Base-by-base conservation (phyloP, 2,329 filamentous ascomycete species). In the Annulohypoxylon truncatum region DNA sequence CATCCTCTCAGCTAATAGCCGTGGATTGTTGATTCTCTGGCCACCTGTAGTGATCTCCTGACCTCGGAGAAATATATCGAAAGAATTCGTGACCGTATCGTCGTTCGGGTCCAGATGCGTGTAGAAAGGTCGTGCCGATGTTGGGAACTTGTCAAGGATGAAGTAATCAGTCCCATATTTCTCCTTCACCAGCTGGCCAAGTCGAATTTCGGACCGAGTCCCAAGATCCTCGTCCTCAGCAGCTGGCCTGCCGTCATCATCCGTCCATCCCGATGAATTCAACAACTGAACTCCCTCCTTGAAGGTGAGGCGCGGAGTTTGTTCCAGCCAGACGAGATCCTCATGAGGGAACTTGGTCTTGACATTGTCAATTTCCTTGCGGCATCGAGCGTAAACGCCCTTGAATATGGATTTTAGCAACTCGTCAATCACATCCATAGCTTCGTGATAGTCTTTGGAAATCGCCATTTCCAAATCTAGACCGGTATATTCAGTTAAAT, bases 391-490 rank as follows among this genome's bases (percentile, higher is more conserved):
- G 76, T 94, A 93, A 54, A 95, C 82, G 15, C 88, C 89, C 66
- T 86, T 85, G 81, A 93, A 90, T 52, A 97, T 93, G 60, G 85
- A 83, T 82, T 97, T 97, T 77, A 97, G 89, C 65, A 92, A 90
- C 12, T 85, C 84, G 75, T 97, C 94, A 48, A 97, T 87, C 8
- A 92, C 84, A 35, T 89, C 84, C 29, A 97, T 86, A 53, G 94
- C 92, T 79, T 97, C 94, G 74, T 97, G 91, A 77, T 97, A 97
- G 78, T 96, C 90, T 72, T 92, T 89, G 52, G 94, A 90, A 68
- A 97, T 93, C 2, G 90, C 87, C 95, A 97, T 97, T 76, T 97
- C 94, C 15, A 97, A 79, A 84, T 97, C 94, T 28, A 97, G 84
- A 59, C 94, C 94, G 3, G 94, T 97, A 77, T 96, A 97, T 78